phyloP scores from a whole-genome alignment of 108 stramenopile genomes.

The Cyclotella kingstonii region DNA sequence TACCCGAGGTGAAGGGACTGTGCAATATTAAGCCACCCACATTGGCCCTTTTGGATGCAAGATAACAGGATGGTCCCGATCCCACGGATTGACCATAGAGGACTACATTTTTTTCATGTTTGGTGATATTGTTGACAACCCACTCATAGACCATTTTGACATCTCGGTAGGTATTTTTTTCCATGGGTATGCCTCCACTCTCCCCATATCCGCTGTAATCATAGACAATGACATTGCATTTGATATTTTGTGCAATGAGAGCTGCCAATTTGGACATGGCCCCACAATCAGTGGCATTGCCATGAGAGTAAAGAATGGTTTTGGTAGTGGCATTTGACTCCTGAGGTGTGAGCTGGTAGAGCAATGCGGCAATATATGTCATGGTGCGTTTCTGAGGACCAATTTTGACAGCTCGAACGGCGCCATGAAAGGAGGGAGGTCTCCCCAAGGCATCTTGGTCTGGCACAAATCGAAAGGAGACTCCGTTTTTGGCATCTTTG shows the following conservation, averaged over 20 bases:
- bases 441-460: slow-evolving; percentile 35
- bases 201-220: slow-evolving; percentile 90
- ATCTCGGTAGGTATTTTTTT: slow-evolving; percentile 79
- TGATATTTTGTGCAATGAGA: slow-evolving; percentile 59
- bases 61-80: slow-evolving; percentile 78
- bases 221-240: slow-evolving; percentile 79
- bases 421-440: slow-evolving; percentile 37
- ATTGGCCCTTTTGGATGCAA: slow-evolving; percentile 50
- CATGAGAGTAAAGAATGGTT: slow-evolving; percentile 85
- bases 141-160: slow-evolving; percentile 81
- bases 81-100: slow-evolving; percentile 92
- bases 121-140: slow-evolving; percentile 35
- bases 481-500: slow-evolving; percentile 51
- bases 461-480: slow-evolving; percentile 57
- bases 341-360: slow-evolving; percentile 52
- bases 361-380: slow-evolving; percentile 59
- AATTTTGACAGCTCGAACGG: slow-evolving; percentile 65
- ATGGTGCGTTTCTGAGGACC: slow-evolving; percentile 50
- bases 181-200: slow-evolving; percentile 75
- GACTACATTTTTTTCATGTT: slow-evolving; percentile 60
- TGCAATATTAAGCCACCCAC: slow-evolving; percentile 83
- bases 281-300: slow-evolving; percentile 89
- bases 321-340: slow-evolving; percentile 47
- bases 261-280: slow-evolving; percentile 74
- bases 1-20: slow-evolving; percentile 83